phyloP scores from a whole-genome alignment of 331 rosid species.

The Phaseolus coccineus region DNA sequence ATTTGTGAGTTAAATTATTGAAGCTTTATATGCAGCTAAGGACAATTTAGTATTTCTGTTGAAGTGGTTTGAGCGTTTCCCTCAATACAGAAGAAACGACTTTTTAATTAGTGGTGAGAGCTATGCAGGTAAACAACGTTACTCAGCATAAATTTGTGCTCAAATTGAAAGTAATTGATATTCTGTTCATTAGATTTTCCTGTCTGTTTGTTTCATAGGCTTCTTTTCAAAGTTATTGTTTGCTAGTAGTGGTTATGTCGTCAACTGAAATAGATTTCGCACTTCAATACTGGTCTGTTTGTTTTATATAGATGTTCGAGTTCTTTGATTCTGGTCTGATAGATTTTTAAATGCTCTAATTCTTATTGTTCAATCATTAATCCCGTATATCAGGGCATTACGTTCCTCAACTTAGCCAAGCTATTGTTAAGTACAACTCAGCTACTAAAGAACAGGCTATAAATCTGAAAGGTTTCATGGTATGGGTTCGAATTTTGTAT shows the following conservation, averaged over 20 bases:
- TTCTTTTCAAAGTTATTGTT: neutral
- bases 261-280: slow-evolving; percentile 5
- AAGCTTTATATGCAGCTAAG: slow-evolving; percentile 58
- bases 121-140: slow-evolving; percentile 73
- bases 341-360: slow-evolving; percentile 27
- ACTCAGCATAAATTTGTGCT: neutral
- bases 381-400: slow-evolving; percentile 77
- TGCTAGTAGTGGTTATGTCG: neutral
- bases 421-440: slow-evolving; percentile 70
- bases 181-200: neutral
- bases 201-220: neutral
- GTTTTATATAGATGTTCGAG: neutral
- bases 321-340: neutral
- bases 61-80: slow-evolving; percentile 88
- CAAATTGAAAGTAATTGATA: neutral
- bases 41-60: slow-evolving; percentile 71
- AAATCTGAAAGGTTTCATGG: slow-evolving; percentile 92
- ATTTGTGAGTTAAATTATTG: slow-evolving; percentile 21
- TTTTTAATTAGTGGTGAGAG: slow-evolving; percentile 86
- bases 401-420: slow-evolving; percentile 95
- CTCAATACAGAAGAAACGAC: slow-evolving; percentile 70
- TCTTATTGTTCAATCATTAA: slow-evolving; percentile 26
- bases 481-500: slow-evolving; percentile 40
- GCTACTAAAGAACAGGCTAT: slow-evolving; percentile 53
- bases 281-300: slow-evolving; percentile 3